Base-by-base conservation (phyloP, 139 green algal genomes). In the Chlamydomonas incerta region DNA sequence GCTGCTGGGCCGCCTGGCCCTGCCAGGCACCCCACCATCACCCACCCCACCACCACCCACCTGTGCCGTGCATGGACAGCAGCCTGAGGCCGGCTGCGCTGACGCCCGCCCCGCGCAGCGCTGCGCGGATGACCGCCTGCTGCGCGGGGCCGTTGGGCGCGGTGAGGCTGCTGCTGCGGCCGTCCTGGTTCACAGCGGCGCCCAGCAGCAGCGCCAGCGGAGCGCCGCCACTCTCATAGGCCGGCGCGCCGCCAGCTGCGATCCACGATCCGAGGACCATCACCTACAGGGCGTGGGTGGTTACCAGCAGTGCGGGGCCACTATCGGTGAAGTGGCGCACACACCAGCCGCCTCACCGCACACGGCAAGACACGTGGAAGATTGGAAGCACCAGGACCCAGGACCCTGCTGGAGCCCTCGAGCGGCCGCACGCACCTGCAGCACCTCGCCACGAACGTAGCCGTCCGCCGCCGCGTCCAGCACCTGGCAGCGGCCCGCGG, bases 121-220 rank as follows among this genome's bases (percentile, higher is more conserved):
- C 94, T 3, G 72, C 72, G 6, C 89, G 72, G 1, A 98, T 91
- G 41, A 98, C 95, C 29, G 82, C 88, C 86, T 97, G 92, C 89
- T 99, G 96, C 29, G 95, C 93, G 13, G 96, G 95, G 0, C 96
- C 96, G 85, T 97, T 98, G 58, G 96, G 96, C 17, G 96, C 96
- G 0, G 96, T 98, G 60, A 99, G 89, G 72, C 90, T 91, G 85
- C 92, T 96, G 77, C 91, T 96, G 83, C 95, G 93, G 2, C 95
- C 95, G 81, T 98, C 96, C 79, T 96, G 92, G 87, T 96, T 95
- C 6, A 95, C 89, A 33, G 92, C 88, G 17, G 63, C 93, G 26
- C 89, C 93, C 5, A 77, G 67, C 46, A 95, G 57, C 2, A 88
- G 28, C 33, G 81, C 81, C 67, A 72, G 75, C 23, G 75, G 28